phyloP scores from a whole-genome alignment of 306 rosid genomes.

The Trichosanthes truncata region DNA sequence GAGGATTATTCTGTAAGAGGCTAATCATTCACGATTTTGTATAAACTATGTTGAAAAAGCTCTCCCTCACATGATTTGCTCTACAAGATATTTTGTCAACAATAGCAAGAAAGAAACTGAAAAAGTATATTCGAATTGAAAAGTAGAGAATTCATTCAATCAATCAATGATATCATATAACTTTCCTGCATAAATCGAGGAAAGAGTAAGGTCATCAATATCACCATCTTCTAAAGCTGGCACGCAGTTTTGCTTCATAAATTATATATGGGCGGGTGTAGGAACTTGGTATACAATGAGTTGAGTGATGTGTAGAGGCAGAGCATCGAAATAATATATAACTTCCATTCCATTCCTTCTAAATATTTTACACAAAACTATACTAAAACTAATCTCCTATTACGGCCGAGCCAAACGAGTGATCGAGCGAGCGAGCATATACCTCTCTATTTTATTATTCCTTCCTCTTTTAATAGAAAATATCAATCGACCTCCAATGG shows the following conservation, averaged over 20 bases:
- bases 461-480: background rate
- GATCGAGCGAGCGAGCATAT: background rate
- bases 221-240: background rate
- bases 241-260: background rate
- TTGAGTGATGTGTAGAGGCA: background rate
- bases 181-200: background rate
- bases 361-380: constrained; percentile 1
- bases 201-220: background rate
- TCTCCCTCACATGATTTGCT: background rate
- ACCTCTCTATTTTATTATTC: background rate
- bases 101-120: background rate
- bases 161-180: background rate
- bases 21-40: background rate
- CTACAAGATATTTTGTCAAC: background rate
- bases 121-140: background rate
- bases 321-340: background rate
- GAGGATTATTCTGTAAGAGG: background rate
- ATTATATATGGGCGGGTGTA: background rate
- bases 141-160: background rate
- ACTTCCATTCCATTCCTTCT: background rate
- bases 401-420: background rate
- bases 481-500: background rate
- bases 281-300: background rate
- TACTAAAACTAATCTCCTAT: background rate
- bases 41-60: background rate